Evolutionary conservation across 2,329 filamentous ascomycete genomes (phyloP), one percentile per base, ranked within the genome.

Genomic region (Xylaria sp.): DNA sequence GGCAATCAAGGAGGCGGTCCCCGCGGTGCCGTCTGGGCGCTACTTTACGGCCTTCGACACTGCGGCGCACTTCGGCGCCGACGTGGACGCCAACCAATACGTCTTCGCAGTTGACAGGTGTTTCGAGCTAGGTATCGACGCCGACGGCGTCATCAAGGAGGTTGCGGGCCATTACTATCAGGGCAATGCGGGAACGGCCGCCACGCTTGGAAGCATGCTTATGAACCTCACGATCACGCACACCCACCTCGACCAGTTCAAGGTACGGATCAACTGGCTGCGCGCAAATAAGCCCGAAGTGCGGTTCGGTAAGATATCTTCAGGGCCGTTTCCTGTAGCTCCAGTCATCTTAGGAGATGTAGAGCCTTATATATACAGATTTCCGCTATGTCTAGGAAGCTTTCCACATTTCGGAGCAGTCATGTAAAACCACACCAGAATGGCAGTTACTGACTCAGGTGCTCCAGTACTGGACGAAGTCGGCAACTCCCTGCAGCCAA

Each of bases 91-190:
- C 11, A 75, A 77, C 17, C 64, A 71, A 6, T 78, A 75, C 56
- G 47, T 74, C 1, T 72, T 79, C 21, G 76, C 75, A 39, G 73
- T 78, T 1, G 73, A 77, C 30, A 73, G 60, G 9, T 78, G 75
- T 60, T 80, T 79, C 58, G 68, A 59, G 2, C 74, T 79, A 0
- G 79, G 79, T 3, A 80, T 81, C 55, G 78, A 81, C 68, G 67
- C 71, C 8, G 73, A 69, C 21, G 69, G 70, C 34, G 74, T 75
- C 45, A 73, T 81, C 65, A 78, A 79, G 65, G 77, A 79, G 53
- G 78, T 80, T 2, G 75, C 79, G n/a, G 77, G 79, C 39, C 79
- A 81, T 59, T 81, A 80, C 70, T 81, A 81, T 68, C 78, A 81
- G 69, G 76, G 75, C 4, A 63, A 73, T 2, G 78, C 77, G 0